These are phyloP conservation scores for Verticillium longisporum DNA, from an alignment of 2,329 filamentous ascomycete species.

Conservation along the genomic window DNA sequence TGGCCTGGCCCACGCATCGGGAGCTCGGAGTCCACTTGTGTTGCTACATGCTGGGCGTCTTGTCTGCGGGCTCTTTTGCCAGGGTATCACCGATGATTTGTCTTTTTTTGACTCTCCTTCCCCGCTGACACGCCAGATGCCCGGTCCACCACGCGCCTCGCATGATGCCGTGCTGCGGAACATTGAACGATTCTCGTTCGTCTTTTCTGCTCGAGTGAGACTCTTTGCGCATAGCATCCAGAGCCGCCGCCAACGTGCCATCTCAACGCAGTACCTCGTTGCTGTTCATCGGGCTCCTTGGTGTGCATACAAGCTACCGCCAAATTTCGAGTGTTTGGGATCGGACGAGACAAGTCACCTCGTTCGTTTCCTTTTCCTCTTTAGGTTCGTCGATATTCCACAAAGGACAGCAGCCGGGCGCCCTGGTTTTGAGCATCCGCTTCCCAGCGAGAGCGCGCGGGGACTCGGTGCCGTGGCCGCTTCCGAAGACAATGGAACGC, in stretches of 20 bases:
- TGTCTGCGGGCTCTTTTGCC: conserved; percentile 5
- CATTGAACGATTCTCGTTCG: conserved; percentile 14
- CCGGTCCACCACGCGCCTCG: conserved; percentile 9
- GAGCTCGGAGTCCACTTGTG: conserved; percentile 12
- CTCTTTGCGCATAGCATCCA: conserved; percentile 6
- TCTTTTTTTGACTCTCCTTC: conserved; percentile 16
- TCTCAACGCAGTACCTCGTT: conserved; percentile 2
- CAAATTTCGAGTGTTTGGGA: conserved; percentile 15
- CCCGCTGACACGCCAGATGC: conserved; percentile 11
- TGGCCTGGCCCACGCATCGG: conserved; percentile 12
- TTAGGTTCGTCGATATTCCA: background rate
- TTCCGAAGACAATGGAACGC: background rate
- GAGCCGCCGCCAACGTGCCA: conserved; percentile 3
- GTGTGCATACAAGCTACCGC: conserved; percentile 12
- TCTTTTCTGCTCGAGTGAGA: conserved; percentile 1
- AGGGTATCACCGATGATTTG: conserved; percentile 17
- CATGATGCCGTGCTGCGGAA: conserved; percentile 9
- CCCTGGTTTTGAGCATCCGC: background rate
- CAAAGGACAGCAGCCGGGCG: background rate
- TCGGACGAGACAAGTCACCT: conserved; percentile 29
- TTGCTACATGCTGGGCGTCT: conserved; percentile 5
- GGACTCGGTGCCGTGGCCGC: background rate
- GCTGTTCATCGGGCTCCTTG: background rate
- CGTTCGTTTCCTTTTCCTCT: conserved; percentile 15
- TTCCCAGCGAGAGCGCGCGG: background rate